Evolutionary conservation across 495 filamentous ascomycete genomes (phyloP).

Genomic region (Cryomyces minteri): DNA sequence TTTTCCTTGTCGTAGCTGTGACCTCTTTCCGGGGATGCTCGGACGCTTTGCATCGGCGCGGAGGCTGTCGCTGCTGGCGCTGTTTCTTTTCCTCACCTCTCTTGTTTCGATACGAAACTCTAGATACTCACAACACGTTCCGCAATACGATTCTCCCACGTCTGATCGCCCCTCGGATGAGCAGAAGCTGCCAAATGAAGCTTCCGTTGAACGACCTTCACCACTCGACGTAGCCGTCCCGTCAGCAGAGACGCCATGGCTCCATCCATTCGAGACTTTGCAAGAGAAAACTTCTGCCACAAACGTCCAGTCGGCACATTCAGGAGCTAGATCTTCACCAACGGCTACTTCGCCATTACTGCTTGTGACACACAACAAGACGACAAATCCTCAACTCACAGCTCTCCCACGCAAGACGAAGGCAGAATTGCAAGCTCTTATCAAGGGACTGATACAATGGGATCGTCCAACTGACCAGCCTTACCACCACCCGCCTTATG

Average conservation of each 20-base stretch:
- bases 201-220: background rate
- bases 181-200: background rate
- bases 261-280: too few species aligned
- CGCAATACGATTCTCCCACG: background rate
- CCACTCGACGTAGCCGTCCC: background rate
- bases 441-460: too few species aligned
- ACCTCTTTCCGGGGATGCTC: background rate
- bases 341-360: too few species aligned
- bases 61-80: conserved; percentile 9
- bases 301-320: too few species aligned
- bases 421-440: too few species aligned
- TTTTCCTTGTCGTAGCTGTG: background rate
- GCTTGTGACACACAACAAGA: too few species aligned
- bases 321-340: too few species aligned
- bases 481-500: conserved; percentile 18
- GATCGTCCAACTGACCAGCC: too few species aligned
- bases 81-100: conserved; percentile 3
- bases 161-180: background rate
- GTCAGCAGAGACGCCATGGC: too few species aligned
- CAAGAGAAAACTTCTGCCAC: too few species aligned
- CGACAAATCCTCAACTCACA: too few species aligned
- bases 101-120: conserved; percentile 1
- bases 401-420: too few species aligned
- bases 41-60: background rate
- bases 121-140: conserved; percentile 5